A percentile compares a stretch with the other conserved stretches of the same genome.
Conservation (phyloP, 164 flowering plant species). For the Saururus chinensis region DNA sequence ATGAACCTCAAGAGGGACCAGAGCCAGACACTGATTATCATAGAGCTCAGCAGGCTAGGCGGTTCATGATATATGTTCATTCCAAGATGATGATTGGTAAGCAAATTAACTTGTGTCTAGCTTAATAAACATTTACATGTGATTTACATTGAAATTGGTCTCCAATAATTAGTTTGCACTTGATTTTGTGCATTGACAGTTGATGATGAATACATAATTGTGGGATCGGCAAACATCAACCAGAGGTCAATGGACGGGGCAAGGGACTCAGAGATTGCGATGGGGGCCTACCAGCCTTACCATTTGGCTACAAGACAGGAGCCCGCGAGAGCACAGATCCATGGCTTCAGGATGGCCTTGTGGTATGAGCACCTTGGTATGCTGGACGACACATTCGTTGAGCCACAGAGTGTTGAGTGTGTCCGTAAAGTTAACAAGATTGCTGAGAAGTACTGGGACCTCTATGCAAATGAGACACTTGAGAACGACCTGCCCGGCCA, state of each 20-base stretch:
- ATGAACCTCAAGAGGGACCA: conserved; percentile 41
- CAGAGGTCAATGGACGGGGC: conserved; percentile 83
- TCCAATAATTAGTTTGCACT: neutral
- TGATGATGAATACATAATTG: conserved; percentile 79
- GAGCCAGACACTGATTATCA: conserved; percentile 37
- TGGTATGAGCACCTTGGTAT: conserved; percentile 77
- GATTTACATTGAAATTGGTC: neutral
- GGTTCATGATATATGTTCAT: conserved; percentile 75
- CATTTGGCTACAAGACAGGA: conserved; percentile 30
- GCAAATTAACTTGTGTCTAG: no score
- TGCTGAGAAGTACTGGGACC: conserved; percentile 49
- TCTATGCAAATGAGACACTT: conserved; percentile 27
- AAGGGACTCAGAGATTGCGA: conserved; percentile 78
- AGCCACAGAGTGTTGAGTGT: conserved; percentile 52
- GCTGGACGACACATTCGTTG: conserved; percentile 33
- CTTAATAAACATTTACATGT: no score
- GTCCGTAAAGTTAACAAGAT: conserved; percentile 40
- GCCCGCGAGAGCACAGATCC: conserved; percentile 55
- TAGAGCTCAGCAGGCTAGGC: conserved; percentile 47
- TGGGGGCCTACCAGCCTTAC: conserved; percentile 74
- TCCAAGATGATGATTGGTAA: conserved; percentile 79
- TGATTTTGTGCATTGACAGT: conserved; percentile 24
- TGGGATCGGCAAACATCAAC: conserved; percentile 83
- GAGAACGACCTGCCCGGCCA: conserved; percentile 64
- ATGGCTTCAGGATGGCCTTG: conserved; percentile 70